Evolutionary conservation across 345 rosid genomes (phyloP).

Genomic region (Carallia pectinifolia): DNA sequence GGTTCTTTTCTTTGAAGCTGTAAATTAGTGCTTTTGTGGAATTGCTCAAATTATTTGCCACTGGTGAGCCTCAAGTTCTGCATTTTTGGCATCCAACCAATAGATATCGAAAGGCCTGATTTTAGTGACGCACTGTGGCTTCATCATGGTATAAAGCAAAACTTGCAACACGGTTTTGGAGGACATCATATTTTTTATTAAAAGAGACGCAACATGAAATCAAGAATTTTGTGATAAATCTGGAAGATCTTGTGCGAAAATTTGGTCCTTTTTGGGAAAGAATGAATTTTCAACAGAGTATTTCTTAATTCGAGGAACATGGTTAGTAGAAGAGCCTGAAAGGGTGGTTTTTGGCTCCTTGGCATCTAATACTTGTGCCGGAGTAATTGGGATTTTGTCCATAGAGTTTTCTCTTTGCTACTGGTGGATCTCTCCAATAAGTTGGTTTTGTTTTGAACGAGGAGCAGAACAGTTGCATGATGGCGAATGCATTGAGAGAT

Average conservation of each 20-base stretch:
- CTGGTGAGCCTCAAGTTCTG: constrained; percentile 14
- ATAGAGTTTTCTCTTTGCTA: constrained; percentile 2
- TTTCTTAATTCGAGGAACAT: constrained; percentile 17
- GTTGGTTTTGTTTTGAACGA: constrained; percentile 15
- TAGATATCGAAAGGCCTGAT: constrained; percentile 17
- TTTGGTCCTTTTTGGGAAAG: constrained; percentile 18
- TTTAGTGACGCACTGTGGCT: constrained; percentile 20
- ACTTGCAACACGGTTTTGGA: constrained; percentile 17
- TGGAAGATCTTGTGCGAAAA: constrained; percentile 25
- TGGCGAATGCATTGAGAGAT: constrained; percentile 12
- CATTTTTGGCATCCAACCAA: constrained; percentile 16
- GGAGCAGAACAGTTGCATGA: constrained; percentile 11
- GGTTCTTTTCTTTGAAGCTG: constrained; percentile 85
- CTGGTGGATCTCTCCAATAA: constrained; percentile 17
- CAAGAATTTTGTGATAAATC: constrained; percentile 19
- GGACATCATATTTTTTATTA: constrained; percentile 9
- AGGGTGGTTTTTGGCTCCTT: constrained; percentile 15
- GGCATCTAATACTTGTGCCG: constrained; percentile 8
- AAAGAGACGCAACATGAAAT: constrained; percentile 14
- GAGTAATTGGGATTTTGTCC: constrained; percentile 7
- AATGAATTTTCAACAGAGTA: constrained; percentile 12
- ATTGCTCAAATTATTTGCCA: constrained; percentile 25
- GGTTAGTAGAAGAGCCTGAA: constrained; percentile 26
- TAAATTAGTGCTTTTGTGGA: constrained; percentile 36
- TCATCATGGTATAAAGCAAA: constrained; percentile 19